Evolutionary conservation across 2,329 filamentous ascomycete species (phyloP).

Genomic region (Elsinoe arachidis): DNA sequence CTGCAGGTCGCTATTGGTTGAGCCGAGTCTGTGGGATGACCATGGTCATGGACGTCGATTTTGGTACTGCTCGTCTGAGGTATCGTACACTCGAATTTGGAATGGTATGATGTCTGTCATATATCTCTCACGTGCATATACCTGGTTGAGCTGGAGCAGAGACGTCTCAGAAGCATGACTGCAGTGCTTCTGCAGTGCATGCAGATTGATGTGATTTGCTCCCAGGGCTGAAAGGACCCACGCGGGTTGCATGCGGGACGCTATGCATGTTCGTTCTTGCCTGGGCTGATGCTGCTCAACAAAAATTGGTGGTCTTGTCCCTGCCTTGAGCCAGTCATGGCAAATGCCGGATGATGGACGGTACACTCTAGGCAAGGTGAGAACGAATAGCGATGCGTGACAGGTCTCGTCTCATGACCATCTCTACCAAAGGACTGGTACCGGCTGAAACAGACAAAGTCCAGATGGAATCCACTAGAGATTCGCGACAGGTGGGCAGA

Average conservation of each 20-base stretch:
- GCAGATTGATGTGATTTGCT: background rate
- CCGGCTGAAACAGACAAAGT: slow-evolving; percentile 2
- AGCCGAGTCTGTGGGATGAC: background rate
- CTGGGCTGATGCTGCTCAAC: background rate
- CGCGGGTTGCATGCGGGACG: background rate
- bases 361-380: background rate
- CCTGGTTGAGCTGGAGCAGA: background rate
- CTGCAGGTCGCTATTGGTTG: background rate
- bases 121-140: background rate
- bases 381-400: background rate
- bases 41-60: background rate
- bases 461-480: background rate
- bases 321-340: background rate
- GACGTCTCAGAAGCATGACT: background rate
- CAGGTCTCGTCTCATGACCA: slow-evolving; percentile 1
- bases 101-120: background rate
- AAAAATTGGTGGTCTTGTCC: background rate
- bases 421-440: background rate
- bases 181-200: background rate
- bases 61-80: background rate
- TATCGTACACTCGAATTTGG: background rate
- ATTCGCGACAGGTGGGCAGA: background rate
- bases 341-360: background rate
- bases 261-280: background rate
- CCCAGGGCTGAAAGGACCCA: slow-evolving; percentile 4